Base-by-base conservation (phyloP, 352 stramenopile genomes). In the Aphanomyces astaci region DNA sequence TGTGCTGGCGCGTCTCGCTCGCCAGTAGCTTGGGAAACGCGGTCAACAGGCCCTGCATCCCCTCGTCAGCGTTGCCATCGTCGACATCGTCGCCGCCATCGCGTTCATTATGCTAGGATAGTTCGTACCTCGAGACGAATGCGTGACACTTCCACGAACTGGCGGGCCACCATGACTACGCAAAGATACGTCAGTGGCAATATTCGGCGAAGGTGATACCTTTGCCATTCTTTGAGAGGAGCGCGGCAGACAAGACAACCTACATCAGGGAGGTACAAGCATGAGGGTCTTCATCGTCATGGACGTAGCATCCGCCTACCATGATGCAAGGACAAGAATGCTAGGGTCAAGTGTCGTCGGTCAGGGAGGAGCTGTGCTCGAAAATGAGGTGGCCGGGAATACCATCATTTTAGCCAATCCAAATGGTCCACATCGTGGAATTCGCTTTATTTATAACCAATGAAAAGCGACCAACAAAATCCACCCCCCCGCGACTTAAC, bases 91-190 rank as follows among this genome's bases (percentile, higher is more conserved):
- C n/a, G n/a, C n/a, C n/a, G n/a, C n/a, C n/a, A n/a, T n/a, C n/a
- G n/a, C n/a, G n/a, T n/a, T n/a, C n/a, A n/a, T n/a, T n/a, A n/a
- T n/a, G n/a, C n/a, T n/a, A n/a, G n/a, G n/a, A n/a, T n/a, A n/a
- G n/a, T n/a, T n/a, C n/a, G n/a, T 63, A 94, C 86, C 87, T 99
- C 97, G 30, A 99, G 87, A 48, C 96, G 92, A 60, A 99, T 97
- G 32, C 96, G 90, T 70, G 95, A 98, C 88, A 99, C 99, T 78
- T 99, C 96, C 32, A 99, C 96, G 81, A 99, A 99, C 81, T 99
- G 97, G 43, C 97, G 89, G 46, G 95, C 95, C 30, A 99, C 85
- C 43, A 99, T 76, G 70, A 95, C 86, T 95, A 75, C 25, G 33
- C 17, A 53, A 43, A 7, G 36, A 43, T 43, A 7, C 36, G 19